phyloP scores from a whole-genome alignment of 2,329 filamentous ascomycete species.

The Talaromyces albobiverticillius region DNA sequence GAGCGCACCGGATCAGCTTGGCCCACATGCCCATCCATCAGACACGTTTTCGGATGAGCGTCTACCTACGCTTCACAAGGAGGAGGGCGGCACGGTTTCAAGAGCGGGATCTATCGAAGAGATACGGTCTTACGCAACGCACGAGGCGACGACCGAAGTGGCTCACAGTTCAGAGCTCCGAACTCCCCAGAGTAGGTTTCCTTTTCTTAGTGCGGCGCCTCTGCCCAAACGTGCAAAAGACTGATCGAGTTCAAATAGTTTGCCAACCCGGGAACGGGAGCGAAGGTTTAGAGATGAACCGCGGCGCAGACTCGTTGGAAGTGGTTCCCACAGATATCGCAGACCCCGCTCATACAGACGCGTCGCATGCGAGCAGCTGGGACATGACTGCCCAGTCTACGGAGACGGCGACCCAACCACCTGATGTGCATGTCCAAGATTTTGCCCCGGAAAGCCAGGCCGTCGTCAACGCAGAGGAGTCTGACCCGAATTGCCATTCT shows the following conservation, averaged over 20 bases:
- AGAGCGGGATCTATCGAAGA: background rate
- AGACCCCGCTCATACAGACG: background rate
- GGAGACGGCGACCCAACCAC: background rate
- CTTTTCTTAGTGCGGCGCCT: background rate
- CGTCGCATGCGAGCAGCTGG: background rate
- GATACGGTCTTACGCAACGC: background rate
- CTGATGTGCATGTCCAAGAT: background rate
- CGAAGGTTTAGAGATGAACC: background rate
- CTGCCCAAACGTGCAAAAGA: background rate
- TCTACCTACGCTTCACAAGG: background rate
- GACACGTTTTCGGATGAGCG: background rate
- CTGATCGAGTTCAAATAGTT: background rate
- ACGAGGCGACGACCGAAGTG: background rate
- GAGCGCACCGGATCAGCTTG: background rate
- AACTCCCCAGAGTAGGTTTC: background rate
- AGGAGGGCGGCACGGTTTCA: too few relatives aligned
- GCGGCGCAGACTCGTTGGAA: background rate
- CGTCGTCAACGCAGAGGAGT: background rate
- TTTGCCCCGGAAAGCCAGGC: background rate
- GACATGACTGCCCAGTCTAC: background rate
- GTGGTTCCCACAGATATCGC: background rate
- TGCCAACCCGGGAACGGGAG: background rate
- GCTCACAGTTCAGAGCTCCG: background rate
- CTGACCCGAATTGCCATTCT: background rate
- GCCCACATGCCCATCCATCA: background rate